These are phyloP conservation scores for Alternaria brassicicola DNA, from an alignment of 2,329 filamentous ascomycete species.

Conservation along the genomic window DNA sequence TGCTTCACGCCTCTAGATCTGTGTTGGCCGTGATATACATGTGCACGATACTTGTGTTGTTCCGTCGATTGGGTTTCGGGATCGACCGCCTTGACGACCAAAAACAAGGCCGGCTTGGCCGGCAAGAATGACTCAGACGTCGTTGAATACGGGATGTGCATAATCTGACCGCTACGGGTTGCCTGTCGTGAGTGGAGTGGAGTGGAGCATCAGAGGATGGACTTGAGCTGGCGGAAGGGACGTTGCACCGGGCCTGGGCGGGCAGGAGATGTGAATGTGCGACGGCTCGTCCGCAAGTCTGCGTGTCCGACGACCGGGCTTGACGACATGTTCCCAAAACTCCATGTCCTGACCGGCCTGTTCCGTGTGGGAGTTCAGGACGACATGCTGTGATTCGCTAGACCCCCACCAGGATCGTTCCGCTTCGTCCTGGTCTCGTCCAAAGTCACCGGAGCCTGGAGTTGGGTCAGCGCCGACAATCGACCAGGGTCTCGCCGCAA, in stretches of 20 bases:
- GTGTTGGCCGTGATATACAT: neutral
- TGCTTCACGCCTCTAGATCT: neutral
- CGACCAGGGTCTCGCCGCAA: slow-evolving; percentile 13
- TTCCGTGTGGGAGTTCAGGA: neutral
- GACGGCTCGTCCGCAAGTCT: neutral
- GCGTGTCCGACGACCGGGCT: neutral
- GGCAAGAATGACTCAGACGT: neutral
- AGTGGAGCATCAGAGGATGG: neutral
- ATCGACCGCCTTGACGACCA: neutral
- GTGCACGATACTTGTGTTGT: neutral
- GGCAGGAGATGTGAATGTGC: neutral
- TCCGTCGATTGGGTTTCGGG: neutral
- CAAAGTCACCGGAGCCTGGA: slow-evolving; percentile 1
- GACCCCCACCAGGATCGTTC: neutral
- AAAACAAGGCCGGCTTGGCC: neutral
- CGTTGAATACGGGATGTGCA: neutral
- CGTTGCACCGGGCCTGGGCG: neutral
- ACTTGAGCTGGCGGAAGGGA: neutral
- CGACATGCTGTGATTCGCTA: neutral
- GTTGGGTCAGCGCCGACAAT: slow-evolving; percentile 9
- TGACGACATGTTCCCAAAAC: neutral
- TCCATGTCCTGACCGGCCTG: neutral
- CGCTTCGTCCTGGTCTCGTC: neutral
- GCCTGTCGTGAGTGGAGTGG: neutral
- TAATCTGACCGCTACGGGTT: neutral